These are phyloP conservation scores for Cyclotella sp. DNA, from an alignment of 108 stramenopile species.

Conservation along the genomic window DNA sequence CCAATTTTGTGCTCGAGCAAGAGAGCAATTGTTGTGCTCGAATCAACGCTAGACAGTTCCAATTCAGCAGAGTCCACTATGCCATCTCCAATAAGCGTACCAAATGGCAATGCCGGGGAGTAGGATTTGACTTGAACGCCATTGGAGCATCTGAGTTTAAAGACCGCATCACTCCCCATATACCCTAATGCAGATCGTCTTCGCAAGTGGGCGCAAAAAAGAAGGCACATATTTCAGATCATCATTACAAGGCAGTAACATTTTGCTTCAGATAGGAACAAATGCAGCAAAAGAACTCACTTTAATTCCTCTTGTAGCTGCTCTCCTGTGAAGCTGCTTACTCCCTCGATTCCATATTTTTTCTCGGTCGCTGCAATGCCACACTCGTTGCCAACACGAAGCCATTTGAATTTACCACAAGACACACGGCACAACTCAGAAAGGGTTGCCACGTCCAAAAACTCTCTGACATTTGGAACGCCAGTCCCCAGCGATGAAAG, in stretches of 20 bases:
- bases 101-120: constrained; percentile 35
- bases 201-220: constrained; percentile 36
- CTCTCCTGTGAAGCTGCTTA: constrained; percentile 36
- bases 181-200: constrained; percentile 45
- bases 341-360: not conserved
- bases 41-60: constrained; percentile 64
- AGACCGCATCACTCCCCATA: constrained; percentile 70
- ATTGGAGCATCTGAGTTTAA: constrained; percentile 80
- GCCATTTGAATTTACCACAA: constrained; percentile 76
- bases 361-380: constrained; percentile 36
- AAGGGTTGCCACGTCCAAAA: constrained; percentile 79
- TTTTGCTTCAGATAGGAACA: not conserved
- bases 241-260: not conserved
- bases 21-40: constrained; percentile 74
- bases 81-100: constrained; percentile 41
- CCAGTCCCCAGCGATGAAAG: not conserved
- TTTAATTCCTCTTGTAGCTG: constrained; percentile 62
- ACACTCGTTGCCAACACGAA: constrained; percentile 66
- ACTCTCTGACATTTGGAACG: constrained; percentile 51
- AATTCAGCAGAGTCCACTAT: constrained; percentile 64
- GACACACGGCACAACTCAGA: constrained; percentile 72
- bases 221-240: constrained; percentile 19
- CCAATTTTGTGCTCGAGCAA: constrained; percentile 79
- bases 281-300: constrained; percentile 15
- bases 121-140: constrained; percentile 74